phyloP scores from a whole-genome alignment of 2,329 filamentous ascomycete genomes.

The Cordyceps sp. region DNA sequence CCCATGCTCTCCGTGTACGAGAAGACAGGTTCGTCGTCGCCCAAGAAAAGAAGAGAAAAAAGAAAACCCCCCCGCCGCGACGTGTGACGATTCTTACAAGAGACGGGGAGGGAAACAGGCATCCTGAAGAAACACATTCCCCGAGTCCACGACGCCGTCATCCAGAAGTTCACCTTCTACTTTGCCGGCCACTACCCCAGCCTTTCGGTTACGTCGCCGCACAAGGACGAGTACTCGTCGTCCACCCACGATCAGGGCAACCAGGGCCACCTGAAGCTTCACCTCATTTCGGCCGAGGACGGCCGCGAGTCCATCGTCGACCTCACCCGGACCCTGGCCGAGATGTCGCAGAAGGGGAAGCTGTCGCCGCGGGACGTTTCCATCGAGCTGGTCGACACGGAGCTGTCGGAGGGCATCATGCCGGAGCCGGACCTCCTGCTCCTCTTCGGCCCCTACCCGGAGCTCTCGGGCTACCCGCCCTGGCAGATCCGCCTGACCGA shows the following conservation, averaged over 20 bases:
- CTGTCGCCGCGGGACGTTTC: constrained; percentile 69
- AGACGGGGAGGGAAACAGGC: too few relatives aligned
- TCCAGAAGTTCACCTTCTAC: constrained; percentile 69
- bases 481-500: constrained; percentile 94
- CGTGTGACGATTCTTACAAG: too few relatives aligned
- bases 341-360: constrained; percentile 88
- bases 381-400: constrained; percentile 72
- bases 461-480: constrained; percentile 81
- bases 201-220: constrained; percentile 38
- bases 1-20: constrained; percentile 83
- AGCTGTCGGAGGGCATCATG: constrained; percentile 67
- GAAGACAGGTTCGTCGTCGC: constrained; percentile 59
- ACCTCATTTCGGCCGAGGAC: constrained; percentile 76
- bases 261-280: constrained; percentile 35
- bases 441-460: constrained; percentile 68
- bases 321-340: constrained; percentile 79
- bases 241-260: constrained; percentile 11
- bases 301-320: constrained; percentile 90
- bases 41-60: too few relatives aligned
- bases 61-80: too few relatives aligned
- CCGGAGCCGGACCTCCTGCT: constrained; percentile 80
- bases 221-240: constrained; percentile 20
- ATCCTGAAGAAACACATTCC: constrained; percentile 78
- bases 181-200: constrained; percentile 62
- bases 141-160: constrained; percentile 66